A percentile compares a stretch with the other conserved stretches of the same genome.
phyloP scores from a whole-genome alignment of 1,284 basidiomycete species.

The Cryptococcus sp. region DNA sequence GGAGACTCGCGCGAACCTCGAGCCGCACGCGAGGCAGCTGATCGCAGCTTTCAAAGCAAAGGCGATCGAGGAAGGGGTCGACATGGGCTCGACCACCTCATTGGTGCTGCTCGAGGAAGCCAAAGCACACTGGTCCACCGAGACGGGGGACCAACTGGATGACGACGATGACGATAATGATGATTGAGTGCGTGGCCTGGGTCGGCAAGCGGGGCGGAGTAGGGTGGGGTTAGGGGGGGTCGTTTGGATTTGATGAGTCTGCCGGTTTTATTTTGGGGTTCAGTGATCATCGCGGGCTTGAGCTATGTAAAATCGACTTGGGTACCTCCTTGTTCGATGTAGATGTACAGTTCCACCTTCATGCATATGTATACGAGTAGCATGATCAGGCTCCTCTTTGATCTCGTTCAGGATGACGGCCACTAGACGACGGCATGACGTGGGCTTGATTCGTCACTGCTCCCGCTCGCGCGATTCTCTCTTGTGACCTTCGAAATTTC shows the following conservation, averaged over 20 bases:
- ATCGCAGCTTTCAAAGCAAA: not conserved
- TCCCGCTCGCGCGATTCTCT: too few relatives aligned
- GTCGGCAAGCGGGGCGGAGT: not conserved
- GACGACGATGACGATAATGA: conserved; percentile 12
- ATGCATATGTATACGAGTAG: too few relatives aligned
- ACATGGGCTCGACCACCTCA: not conserved
- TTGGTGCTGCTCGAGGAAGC: conserved; percentile 6
- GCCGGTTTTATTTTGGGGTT: too few relatives aligned
- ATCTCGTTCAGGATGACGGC: too few relatives aligned
- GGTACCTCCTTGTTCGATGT: not conserved
- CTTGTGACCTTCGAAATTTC: too few relatives aligned
- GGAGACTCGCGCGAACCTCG: conserved; percentile 12
- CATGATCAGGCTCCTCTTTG: too few relatives aligned
- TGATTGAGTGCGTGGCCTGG: conserved; percentile 15
- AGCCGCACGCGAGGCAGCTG: not conserved
- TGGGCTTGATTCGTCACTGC: too few relatives aligned
- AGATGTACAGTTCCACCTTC: too few relatives aligned
- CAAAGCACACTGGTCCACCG: conserved; percentile 4
- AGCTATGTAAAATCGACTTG: not conserved
- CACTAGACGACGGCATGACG: too few relatives aligned
- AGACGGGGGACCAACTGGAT: not conserved
- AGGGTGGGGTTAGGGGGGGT: not conserved
- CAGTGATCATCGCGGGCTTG: not conserved
- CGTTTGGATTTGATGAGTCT: too few relatives aligned
- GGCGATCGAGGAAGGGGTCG: not conserved